These are phyloP conservation scores for Abelmoschus esculentus DNA, from an alignment of 345 rosid species.

Conservation along the genomic window DNA sequence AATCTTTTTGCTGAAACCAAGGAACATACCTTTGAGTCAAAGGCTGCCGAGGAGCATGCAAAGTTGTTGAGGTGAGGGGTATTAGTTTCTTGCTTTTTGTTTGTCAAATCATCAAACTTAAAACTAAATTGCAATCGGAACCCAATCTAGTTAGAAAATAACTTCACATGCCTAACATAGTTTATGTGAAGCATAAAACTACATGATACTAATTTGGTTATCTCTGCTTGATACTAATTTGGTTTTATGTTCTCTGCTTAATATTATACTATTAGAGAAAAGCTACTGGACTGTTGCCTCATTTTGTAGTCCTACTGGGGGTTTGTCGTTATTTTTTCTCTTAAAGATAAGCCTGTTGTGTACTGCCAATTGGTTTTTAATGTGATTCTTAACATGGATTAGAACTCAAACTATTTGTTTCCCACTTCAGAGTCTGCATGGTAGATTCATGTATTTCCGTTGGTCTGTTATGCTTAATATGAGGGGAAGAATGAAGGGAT, in stretches of 20 bases:
- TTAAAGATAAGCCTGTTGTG: not conserved
- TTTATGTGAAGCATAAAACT: not conserved
- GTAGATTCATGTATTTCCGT: not conserved
- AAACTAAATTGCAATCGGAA: constrained; percentile 1
- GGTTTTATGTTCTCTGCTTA: not conserved
- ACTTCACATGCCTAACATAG: not conserved
- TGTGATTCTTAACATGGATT: not conserved
- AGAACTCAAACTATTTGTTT: not conserved
- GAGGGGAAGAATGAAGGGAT: not conserved
- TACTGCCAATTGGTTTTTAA: not conserved
- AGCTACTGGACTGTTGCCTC: not conserved
- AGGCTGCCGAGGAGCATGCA: constrained; percentile 97
- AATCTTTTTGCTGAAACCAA: constrained; percentile 76
- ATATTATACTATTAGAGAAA: not conserved
- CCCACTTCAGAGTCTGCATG: not conserved
- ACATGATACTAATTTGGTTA: not conserved
- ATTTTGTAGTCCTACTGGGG: not conserved
- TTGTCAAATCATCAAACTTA: constrained; percentile 5
- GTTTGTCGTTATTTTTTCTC: not conserved
- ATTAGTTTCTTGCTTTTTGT: not conserved
- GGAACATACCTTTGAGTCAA: constrained; percentile 87
- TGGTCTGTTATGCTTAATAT: not conserved
- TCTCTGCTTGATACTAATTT: not conserved
- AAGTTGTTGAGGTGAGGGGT: constrained; percentile 67
- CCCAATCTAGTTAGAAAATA: not conserved